Base-by-base conservation (phyloP, 2,329 filamentous ascomycete genomes). In the Botrytis hyacinthi region DNA sequence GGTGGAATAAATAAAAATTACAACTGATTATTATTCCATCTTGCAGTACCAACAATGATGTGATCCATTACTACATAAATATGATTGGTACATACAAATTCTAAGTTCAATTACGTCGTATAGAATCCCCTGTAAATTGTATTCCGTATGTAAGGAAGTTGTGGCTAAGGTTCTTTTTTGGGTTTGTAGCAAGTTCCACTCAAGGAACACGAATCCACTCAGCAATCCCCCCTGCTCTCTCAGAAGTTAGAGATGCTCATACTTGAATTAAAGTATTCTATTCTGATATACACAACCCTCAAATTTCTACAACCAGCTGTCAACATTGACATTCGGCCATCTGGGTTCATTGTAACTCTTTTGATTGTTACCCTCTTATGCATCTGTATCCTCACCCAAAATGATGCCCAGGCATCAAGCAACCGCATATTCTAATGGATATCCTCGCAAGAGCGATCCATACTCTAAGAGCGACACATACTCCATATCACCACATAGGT, bases 401-500 rank as follows among this genome's bases (percentile, higher is more conserved):
- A 92, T 92, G 90, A 94, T 96, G 90, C 93, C 95, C 82, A 90
- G 94, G 86, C 93, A 97, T 87, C 88, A 92, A 81, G 85, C 86
- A 75, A 85, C 85, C 83, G 91, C 91, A 82, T 95, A 92, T 83
- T 89, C 91, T 76, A 97, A 96, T 85, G 95, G 94, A 81, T 95
- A 95, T 82, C 92, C 92, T 76, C 88, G 91, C n/a, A 80, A 78
- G 69, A 75, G 91, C 91, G 79, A 85, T 84, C 93, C 91, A 63
- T 95, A 97, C 82, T 93, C 94, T 22, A 68, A 68, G 65, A 42
- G 91, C 91, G 79, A 85, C 84, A 93, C 92, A 63, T 95, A 97
- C 82, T 93, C 94, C 77, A 95, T 97, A 80, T 94, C 93, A 78
- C 93, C 94, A 78, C 94, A 97, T 83, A 93, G 93, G 92, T 97